Base-by-base conservation (phyloP, 495 filamentous ascomycete species). In the Tuber umbilicatum region DNA sequence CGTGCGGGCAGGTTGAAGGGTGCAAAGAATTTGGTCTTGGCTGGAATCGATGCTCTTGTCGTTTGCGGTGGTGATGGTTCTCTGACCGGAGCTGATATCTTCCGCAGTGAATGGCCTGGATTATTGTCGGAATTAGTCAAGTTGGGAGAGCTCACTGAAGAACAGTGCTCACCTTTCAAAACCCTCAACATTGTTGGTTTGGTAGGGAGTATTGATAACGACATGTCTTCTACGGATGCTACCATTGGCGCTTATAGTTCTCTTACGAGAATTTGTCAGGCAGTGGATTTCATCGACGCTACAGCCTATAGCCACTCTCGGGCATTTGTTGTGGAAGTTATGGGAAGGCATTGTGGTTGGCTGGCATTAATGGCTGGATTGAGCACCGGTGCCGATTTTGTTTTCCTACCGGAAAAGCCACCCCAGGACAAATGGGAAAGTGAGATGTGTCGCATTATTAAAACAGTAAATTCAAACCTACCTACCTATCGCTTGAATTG, bases 331-430 rank as follows among this genome's bases (percentile, higher is more conserved):
- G 91, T 99, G 79, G 96, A 98, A 83, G 96, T 98, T 69, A 99
- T 99, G 96, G 96, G 96, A n/a, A 89, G 96, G 73, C 94, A 98
- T 84, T 99, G 96, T 81, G 96, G 96, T 60, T 99, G 96, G 96
- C 86, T 99, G 70, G 96, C 95, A 67, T 86, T 99, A 68, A 97
- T 97, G 94, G 91, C 96, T 19, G 95, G 94, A 74, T 93, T 98
- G 71, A 94, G 92, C 74, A 97, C 93, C 4, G 96, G 95, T 40
- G 94, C 96, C 7, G 96, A 99, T 84, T 99, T 96, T 85, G 87
- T 98, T 68, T 97, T 99, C 84, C 91, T 98, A 69, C 96, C 96
- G 0, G 96, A 99, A 85, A 97, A 93, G 84, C 96, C 96, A 74
- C 92, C 94, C 21, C 86, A 87, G 71, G 89, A 91, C 37, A 90